Conservation (phyloP, 495 filamentous ascomycete genomes). For the Podospora pseudoanserina region DNA sequence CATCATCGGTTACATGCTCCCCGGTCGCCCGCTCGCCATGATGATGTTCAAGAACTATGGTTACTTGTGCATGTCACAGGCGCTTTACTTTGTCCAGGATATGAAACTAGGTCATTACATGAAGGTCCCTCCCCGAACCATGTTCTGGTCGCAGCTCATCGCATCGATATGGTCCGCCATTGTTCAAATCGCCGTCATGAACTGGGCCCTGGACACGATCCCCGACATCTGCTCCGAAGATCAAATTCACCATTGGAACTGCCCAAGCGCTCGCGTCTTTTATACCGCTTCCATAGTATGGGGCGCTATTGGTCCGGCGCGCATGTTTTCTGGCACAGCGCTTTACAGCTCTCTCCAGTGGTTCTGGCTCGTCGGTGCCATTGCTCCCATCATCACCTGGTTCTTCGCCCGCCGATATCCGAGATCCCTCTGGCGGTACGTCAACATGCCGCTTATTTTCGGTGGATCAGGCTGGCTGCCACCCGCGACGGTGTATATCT, state of each 20-base stretch:
- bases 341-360: constrained; percentile 62
- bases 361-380: constrained; percentile 66
- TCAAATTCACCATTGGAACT: constrained; percentile 58
- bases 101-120: constrained; percentile 67
- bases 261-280: constrained; percentile 61
- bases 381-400: constrained; percentile 57
- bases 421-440: constrained; percentile 52
- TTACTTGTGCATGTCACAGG: constrained; percentile 61
- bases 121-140: constrained; percentile 61
- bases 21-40: constrained; percentile 61
- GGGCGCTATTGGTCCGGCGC: constrained; percentile 50
- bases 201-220: constrained; percentile 61
- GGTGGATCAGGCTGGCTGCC: constrained; percentile 60
- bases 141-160: constrained; percentile 64
- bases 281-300: constrained; percentile 57
- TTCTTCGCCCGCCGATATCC: constrained; percentile 58
- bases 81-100: constrained; percentile 46
- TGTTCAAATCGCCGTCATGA: constrained; percentile 63
- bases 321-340: constrained; percentile 58
- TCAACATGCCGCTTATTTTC: constrained; percentile 65
- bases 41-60: constrained; percentile 69
- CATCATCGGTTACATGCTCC: constrained; percentile 65
- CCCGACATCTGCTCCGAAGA: constrained; percentile 55
- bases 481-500: constrained; percentile 63
- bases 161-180: constrained; percentile 62